Evolutionary conservation across 2,329 filamentous ascomycete species (phyloP).

Genomic region (Neonectria coccinea): DNA sequence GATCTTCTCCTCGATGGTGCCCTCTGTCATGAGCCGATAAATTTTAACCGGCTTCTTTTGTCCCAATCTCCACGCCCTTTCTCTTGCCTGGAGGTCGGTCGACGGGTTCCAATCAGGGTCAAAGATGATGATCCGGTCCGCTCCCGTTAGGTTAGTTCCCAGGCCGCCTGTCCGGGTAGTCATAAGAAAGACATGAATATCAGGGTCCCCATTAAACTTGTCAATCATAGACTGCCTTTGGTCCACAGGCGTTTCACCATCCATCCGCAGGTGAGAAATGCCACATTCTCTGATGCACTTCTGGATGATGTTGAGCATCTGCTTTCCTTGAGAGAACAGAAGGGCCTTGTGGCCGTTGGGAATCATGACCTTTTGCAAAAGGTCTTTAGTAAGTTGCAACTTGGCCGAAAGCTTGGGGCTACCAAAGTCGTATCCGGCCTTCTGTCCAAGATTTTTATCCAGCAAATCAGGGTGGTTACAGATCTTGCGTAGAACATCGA

Average conservation of each 20-base stretch:
- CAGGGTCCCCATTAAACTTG: slow-evolving; percentile 85
- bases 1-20: slow-evolving; percentile 99
- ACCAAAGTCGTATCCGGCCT: slow-evolving; percentile 81
- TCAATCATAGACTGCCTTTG: slow-evolving; percentile 91
- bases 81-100: slow-evolving; percentile 93
- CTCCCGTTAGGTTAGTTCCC: slow-evolving; percentile 93
- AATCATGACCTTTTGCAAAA: slow-evolving; percentile 87
- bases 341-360: slow-evolving; percentile 91
- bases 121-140: slow-evolving; percentile 96
- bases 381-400: slow-evolving; percentile 91
- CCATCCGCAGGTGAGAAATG: slow-evolving; percentile 88
- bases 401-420: slow-evolving; percentile 86
- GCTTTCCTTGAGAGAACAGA: slow-evolving; percentile 90
- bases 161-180: slow-evolving; percentile 96
- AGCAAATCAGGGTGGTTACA: slow-evolving; percentile 96
- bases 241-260: slow-evolving; percentile 90
- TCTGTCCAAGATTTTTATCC: slow-evolving; percentile 68
- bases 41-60: slow-evolving; percentile 97
- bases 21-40: slow-evolving; percentile 96
- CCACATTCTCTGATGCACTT: slow-evolving; percentile 78
- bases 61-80: slow-evolving; percentile 94
- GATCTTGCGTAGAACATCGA: slow-evolving; percentile 93
- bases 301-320: slow-evolving; percentile 96
- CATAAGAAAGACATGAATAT: slow-evolving; percentile 88
- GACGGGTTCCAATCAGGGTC: slow-evolving; percentile 99